A percentile compares a stretch with the other conserved stretches of the same genome.
Conservation (phyloP, 768 basidiomycete genomes). For the Lactarius trivialis region DNA sequence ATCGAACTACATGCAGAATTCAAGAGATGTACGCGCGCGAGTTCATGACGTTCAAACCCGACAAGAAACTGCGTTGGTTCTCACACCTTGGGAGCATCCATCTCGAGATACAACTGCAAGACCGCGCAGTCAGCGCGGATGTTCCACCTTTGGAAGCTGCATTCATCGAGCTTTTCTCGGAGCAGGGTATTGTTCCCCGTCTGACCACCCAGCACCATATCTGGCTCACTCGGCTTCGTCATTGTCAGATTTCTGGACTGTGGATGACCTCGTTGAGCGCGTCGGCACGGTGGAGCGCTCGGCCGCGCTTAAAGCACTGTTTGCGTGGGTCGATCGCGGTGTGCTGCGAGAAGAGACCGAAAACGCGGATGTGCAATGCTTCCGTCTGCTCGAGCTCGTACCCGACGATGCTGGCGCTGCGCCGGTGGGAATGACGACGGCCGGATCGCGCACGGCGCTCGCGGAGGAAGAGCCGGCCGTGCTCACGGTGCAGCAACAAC, state of each 20-base stretch:
- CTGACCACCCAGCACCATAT: too few species aligned
- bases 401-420: slow-evolving; percentile 34
- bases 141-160: slow-evolving; percentile 88
- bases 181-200: slow-evolving; percentile 43
- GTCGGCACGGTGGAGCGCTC: slow-evolving; percentile 62
- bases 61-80: slow-evolving; percentile 86
- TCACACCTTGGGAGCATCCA: slow-evolving; percentile 83
- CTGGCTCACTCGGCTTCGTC: neutral
- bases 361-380: slow-evolving; percentile 34
- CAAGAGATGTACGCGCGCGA: slow-evolving; percentile 72
- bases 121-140: slow-evolving; percentile 67
- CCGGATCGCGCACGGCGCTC: slow-evolving; percentile 23
- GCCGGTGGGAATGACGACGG: slow-evolving; percentile 3
- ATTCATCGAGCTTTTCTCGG: slow-evolving; percentile 78
- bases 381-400: slow-evolving; percentile 56
- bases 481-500: slow-evolving; percentile 59
- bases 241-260: slow-evolving; percentile 56
- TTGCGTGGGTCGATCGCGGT: slow-evolving; percentile 79
- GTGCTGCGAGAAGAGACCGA: slow-evolving; percentile 66
- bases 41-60: slow-evolving; percentile 82
- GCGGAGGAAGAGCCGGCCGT: slow-evolving; percentile 45
- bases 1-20: slow-evolving; percentile 39
- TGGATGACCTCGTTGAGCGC: slow-evolving; percentile 57
- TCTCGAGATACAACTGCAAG: slow-evolving; percentile 75
- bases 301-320: slow-evolving; percentile 63